Evolutionary conservation across 2,329 filamentous ascomycete genomes (phyloP).

Genomic region (Moelleriella libera): DNA sequence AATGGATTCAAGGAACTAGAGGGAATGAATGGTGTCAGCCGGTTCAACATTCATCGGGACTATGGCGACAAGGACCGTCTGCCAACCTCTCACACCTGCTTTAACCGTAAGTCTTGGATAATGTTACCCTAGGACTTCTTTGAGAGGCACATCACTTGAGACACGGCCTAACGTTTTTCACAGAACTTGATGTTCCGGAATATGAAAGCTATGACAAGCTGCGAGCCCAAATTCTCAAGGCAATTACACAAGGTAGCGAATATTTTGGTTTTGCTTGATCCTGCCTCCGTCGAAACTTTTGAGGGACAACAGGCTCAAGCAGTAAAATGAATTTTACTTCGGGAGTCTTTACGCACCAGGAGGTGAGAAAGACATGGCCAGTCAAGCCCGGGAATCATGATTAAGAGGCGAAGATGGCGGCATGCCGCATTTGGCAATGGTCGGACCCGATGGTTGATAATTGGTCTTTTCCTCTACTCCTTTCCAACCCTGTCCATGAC

Average conservation of each 20-base stretch:
- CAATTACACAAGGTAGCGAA: slow-evolving; percentile 94
- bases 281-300: slow-evolving; percentile 2
- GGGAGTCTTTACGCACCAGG: no score
- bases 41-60: slow-evolving; percentile 98
- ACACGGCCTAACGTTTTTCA: slow-evolving; percentile 1
- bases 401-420: no score
- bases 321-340: not conserved
- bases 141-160: slow-evolving; percentile 9
- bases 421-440: no score
- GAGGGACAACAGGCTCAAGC: not conserved
- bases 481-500: no score
- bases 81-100: slow-evolving; percentile 95
- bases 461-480: no score
- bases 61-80: slow-evolving; percentile 93
- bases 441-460: no score
- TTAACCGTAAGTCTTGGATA: slow-evolving; percentile 68
- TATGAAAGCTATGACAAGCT: slow-evolving; percentile 93
- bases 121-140: no score
- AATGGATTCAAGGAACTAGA: slow-evolving; percentile 99
- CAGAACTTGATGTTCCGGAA: slow-evolving; percentile 94
- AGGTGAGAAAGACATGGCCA: not conserved
- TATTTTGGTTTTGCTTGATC: slow-evolving; percentile 90
- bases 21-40: slow-evolving; percentile 96
- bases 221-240: slow-evolving; percentile 77
- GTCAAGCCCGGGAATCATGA: no score